A percentile compares a stretch with the other conserved stretches of the same genome.
Evolutionary conservation across 2,329 filamentous ascomycete genomes (phyloP).

Genomic region (Aspergillus sp.): DNA sequence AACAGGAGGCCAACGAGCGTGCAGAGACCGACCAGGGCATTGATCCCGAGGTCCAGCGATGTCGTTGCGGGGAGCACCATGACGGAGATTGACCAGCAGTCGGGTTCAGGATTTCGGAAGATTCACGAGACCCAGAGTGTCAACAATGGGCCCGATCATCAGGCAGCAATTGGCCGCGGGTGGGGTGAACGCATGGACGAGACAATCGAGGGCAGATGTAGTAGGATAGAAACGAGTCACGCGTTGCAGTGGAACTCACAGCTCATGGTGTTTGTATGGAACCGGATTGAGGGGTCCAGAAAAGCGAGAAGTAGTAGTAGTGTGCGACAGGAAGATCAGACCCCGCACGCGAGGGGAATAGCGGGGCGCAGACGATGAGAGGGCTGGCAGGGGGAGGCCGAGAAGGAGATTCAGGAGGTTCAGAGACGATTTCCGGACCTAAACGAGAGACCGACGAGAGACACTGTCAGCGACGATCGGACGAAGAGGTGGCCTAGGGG

Average conservation of each 20-base stretch:
- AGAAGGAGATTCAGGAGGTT: not conserved
- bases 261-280: constrained; percentile 20
- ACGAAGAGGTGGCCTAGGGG: not conserved
- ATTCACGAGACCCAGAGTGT: not conserved
- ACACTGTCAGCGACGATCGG: not conserved
- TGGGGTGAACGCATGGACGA: not conserved
- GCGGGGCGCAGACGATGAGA: constrained; percentile 7
- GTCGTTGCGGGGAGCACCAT: not conserved
- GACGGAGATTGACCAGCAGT: not conserved
- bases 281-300: constrained; percentile 1
- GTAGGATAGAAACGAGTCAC: not conserved
- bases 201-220: not conserved
- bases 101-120: not conserved
- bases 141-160: not conserved
- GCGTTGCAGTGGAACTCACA: constrained; percentile 18
- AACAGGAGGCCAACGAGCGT: not conserved
- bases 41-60: not conserved
- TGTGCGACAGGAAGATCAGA: constrained; percentile 20
- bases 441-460: not conserved
- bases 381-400: not conserved
- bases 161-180: not conserved
- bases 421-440: too few species aligned
- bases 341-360: constrained; percentile 24
- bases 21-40: not conserved
- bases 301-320: not conserved